Evolutionary conservation across 1,284 basidiomycete species (phyloP).

Genomic region (Apiotrichum gracile): DNA sequence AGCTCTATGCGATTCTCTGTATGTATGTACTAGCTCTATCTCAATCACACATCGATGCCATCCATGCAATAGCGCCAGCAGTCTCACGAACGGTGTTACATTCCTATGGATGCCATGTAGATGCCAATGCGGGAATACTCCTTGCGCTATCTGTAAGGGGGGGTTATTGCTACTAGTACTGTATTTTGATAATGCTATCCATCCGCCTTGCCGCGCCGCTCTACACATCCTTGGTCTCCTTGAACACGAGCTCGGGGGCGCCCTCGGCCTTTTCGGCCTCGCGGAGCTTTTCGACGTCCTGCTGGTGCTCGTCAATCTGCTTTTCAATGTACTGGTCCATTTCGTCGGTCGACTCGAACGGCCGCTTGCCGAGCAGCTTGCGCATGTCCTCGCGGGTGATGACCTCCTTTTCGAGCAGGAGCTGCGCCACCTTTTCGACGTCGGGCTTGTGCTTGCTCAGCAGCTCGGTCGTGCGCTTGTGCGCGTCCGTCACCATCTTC

Average conservation of each 20-base stretch:
- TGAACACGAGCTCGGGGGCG: constrained; percentile 1
- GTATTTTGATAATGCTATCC: background rate
- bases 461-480: constrained; percentile 75
- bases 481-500: constrained; percentile 88
- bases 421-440: constrained; percentile 89
- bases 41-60: too few species aligned
- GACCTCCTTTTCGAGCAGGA: constrained; percentile 88
- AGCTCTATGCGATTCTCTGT: too few species aligned
- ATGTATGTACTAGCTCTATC: too few species aligned
- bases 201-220: background rate
- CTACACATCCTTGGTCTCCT: background rate
- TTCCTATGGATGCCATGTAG: constrained; percentile 7
- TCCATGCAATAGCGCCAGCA: too few species aligned
- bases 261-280: constrained; percentile 6
- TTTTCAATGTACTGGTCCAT: constrained; percentile 88
- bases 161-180: background rate
- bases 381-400: constrained; percentile 63
- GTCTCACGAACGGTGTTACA: constrained; percentile 8
- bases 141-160: background rate
- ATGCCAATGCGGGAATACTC: constrained; percentile 1
- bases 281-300: constrained; percentile 10
- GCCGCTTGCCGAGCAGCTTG: constrained; percentile 32
- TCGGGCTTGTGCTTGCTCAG: constrained; percentile 75
- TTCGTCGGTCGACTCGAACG: constrained; percentile 63
- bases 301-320: constrained; percentile 41